phyloP scores from a whole-genome alignment of 192 early-diverging fungal species.

The Ambispora gerdemannii region DNA sequence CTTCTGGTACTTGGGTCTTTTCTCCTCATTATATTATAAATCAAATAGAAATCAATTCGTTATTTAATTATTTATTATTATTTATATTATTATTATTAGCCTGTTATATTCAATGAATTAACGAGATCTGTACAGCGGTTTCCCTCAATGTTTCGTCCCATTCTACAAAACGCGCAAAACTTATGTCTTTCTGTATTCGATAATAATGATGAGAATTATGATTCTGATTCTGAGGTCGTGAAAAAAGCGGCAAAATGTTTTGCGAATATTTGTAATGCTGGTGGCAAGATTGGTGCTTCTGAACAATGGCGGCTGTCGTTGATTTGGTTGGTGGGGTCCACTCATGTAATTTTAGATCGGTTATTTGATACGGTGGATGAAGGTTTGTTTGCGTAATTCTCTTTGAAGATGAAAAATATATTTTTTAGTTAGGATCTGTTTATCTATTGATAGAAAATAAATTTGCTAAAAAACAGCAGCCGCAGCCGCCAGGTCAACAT shows the following conservation, averaged over 20 bases:
- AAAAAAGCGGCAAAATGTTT: conserved; percentile 43
- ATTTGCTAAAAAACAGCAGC: conserved; percentile 28
- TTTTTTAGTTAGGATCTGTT: neutral
- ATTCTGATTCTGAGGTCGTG: conserved; percentile 34
- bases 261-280: conserved; percentile 37
- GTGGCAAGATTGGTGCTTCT: conserved; percentile 39
- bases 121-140: conserved; percentile 43
- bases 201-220: conserved; percentile 42
- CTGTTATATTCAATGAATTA: conserved; percentile 44
- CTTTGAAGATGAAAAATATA: neutral
- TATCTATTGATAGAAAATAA: neutral
- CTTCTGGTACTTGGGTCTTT: conserved; percentile 41
- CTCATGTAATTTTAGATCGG: conserved; percentile 44
- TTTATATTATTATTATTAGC: conserved; percentile 22
- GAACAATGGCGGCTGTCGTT: conserved; percentile 46
- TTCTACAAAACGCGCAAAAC: conserved; percentile 42
- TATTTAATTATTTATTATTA: neutral
- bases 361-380: conserved; percentile 54
- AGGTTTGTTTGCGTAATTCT: conserved; percentile 39
- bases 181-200: conserved; percentile 43
- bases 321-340: conserved; percentile 45
- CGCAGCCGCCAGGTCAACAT: no score
- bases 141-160: conserved; percentile 49
- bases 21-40: conserved; percentile 1
- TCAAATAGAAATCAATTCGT: neutral